A percentile compares a stretch with the other conserved stretches of the same genome.
phyloP scores from a whole-genome alignment of 352 stramenopile genomes.

The Pythium brassicae region DNA sequence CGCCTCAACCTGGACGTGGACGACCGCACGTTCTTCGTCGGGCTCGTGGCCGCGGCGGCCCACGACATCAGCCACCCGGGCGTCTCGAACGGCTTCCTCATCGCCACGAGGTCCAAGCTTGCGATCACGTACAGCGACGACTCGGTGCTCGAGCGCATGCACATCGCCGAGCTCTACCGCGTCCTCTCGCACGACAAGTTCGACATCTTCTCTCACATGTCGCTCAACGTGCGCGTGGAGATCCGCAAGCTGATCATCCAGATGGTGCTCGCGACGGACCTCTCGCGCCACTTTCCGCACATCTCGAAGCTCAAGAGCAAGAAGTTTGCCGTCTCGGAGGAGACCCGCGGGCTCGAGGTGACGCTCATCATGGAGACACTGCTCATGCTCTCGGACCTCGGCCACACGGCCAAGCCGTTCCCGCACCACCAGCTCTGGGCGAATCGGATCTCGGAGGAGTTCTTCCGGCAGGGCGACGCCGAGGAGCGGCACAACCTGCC shows the following conservation, averaged over 20 bases:
- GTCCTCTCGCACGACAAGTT: slow-evolving; percentile 57
- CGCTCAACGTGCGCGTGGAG: slow-evolving; percentile 19
- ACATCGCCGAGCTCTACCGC: slow-evolving; percentile 60
- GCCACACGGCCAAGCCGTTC: slow-evolving; percentile 65
- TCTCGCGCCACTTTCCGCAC: slow-evolving; percentile 66
- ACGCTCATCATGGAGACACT: slow-evolving; percentile 72
- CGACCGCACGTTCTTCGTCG: slow-evolving; percentile 49
- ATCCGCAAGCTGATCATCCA: slow-evolving; percentile 71
- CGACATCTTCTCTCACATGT: slow-evolving; percentile 60
- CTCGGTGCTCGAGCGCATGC: slow-evolving; percentile 82
- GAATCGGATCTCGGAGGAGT: slow-evolving; percentile 63
- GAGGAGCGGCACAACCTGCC: slow-evolving; percentile 50
- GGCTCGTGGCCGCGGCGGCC: slow-evolving; percentile 79
- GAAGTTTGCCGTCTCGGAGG: slow-evolving; percentile 46
- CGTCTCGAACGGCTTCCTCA: slow-evolving; percentile 89
- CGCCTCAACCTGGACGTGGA: slow-evolving; percentile 53
- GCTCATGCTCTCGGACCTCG: slow-evolving; percentile 63
- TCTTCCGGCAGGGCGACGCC: slow-evolving; percentile 59
- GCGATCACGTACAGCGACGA: slow-evolving; percentile 92
- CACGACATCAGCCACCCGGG: slow-evolving; percentile 92
- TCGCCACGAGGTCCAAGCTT: slow-evolving; percentile 84
- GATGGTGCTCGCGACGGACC: slow-evolving; percentile 74
- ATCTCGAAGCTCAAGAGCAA: slow-evolving; percentile 73
- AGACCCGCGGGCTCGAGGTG: slow-evolving; percentile 44
- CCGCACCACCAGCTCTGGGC: slow-evolving; percentile 55